Evolutionary conservation across 306 rosid species (phyloP), one percentile per base, ranked within the genome.

Genomic region (Dalbergia cochinchinensis): DNA sequence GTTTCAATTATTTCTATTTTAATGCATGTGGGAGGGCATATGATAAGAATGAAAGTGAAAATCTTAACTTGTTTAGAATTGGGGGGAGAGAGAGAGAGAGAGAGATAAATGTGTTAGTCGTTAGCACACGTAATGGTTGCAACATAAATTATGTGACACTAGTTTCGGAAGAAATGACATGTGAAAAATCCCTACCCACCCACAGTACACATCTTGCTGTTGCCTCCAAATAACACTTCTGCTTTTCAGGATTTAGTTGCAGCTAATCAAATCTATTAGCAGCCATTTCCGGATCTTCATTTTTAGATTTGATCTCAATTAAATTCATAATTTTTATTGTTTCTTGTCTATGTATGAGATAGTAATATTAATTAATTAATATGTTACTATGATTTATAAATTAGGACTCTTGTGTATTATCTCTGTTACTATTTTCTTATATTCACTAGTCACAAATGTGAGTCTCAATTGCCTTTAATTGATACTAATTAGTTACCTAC

Each of bases 151-250:
- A 16, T 34, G 18, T 39, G 45, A 65, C 86, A 71, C 11, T 72
- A 10, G 79, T 78, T 70, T 47, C 84, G 83, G 81, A 67, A 57
- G 12, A 76, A 74, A 73, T 20, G 86, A 69, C 88, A 85, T 78
- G 86, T 84, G 73, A 66, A 37, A 71, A 74, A 78, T 74, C 74
- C 7, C 31, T 69, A 69, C 58, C 67, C 26, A 75, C 35, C 45
- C 53, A 53, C 1, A 62, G 42, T 75, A 85, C 31, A 76, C 87
- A 69, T 8, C 31, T 80, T 73, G 8, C 2, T 51, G 51, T 31
- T 69, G 50, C 33, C 71, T 70, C 53, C 19, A 74, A 74, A 80
- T 45, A 79, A 5, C 54, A 68, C 26, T 62, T 69, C 8, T 62
- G 37, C 33, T 45, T 58, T 70, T 4, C n/a, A 44, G 64, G 41